Evolutionary conservation across 2,329 filamentous ascomycete genomes (phyloP).

Genomic region (Phaeophleospora eucalypticola): DNA sequence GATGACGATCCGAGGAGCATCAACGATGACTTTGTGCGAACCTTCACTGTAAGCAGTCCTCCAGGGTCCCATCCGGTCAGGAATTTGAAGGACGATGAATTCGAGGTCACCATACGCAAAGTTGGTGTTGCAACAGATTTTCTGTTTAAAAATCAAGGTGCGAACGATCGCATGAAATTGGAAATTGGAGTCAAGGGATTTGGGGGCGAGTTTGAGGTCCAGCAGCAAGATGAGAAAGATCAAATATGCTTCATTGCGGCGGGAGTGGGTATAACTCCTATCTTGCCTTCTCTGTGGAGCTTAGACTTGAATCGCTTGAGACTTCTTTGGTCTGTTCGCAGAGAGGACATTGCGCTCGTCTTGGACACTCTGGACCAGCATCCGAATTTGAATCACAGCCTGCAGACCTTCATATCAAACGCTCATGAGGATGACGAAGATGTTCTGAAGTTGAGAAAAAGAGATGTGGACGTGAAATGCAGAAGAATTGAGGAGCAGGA

Average conservation of each 20-base stretch:
- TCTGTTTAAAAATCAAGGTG: conserved; percentile 48
- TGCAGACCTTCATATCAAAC: conserved; percentile 62
- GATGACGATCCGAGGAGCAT: conserved; percentile 73
- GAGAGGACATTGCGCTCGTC: conserved; percentile 60
- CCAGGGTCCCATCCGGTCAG: conserved; percentile 36
- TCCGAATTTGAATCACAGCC: conserved; percentile 48
- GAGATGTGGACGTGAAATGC: conserved; percentile 35
- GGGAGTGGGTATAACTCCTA: conserved; percentile 78
- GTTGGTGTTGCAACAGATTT: conserved; percentile 66
- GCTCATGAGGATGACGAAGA: conserved; percentile 18
- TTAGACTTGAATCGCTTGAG: conserved; percentile 42
- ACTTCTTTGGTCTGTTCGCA: conserved; percentile 65
- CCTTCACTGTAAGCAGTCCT: conserved; percentile 71
- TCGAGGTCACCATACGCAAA: conserved; percentile 69
- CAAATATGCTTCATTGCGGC: conserved; percentile 65
- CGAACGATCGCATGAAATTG: conserved; percentile 38
- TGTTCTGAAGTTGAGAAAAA: conserved; percentile 40
- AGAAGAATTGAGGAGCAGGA: conserved; percentile 49
- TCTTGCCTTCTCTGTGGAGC: conserved; percentile 53
- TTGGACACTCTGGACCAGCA: conserved; percentile 54
- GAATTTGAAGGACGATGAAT: conserved; percentile 39
- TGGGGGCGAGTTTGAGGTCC: conserved; percentile 57
- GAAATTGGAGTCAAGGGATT: conserved; percentile 69
- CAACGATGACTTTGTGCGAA: conserved; percentile 80
- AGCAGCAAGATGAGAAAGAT: conserved; percentile 31